Base-by-base conservation (phyloP, 352 stramenopile genomes). In the Phytophthora hybrid region DNA sequence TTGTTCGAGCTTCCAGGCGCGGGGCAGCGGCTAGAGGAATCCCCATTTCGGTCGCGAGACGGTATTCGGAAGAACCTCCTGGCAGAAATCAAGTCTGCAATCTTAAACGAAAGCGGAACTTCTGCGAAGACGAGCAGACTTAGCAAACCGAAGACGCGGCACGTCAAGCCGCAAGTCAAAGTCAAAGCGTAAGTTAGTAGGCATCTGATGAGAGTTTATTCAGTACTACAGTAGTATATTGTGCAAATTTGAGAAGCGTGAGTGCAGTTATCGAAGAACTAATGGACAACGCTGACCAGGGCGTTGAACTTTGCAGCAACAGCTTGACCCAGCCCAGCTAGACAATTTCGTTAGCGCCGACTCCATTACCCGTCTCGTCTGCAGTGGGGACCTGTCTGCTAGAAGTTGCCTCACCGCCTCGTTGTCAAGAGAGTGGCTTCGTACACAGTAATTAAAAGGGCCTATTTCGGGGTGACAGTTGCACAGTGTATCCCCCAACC, bases 11-110 rank as follows among this genome's bases (percentile, higher is more conserved):
- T 93, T 11, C 77, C 84, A 14, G 72, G 71, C 31, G 56, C 61
- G 23, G 71, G 69, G 13, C 59, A 77, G 23, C 60, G 52, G 13
- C 53, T 85, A 13, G 59, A 76, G 3, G 67, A 82, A 21, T 93
- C 86, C 1, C 78, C 83, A 1, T 92, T 89, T 69, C 71, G 83
- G n/a, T 83, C 81, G 29, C 46, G 88, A 5, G 81, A 93, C 37
- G 81, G 74, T 0, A 73, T 93, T 44, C 73, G 77, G 26, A 88
- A 87, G 60, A 84, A 77, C 18, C 74, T 93, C 19, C 59, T 78
- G 23, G 72, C 80, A 5, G 83, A 93, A 70, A 72, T 93, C 63
- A 80, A 66, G 39, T 11, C 77, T 56, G 13, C 65, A 18, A 46
- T n/a, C 16, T 26, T 49, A 29, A 37, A 34, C 10, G 66, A 69